Evolutionary conservation across 2,329 filamentous ascomycete species (phyloP), one percentile per base, ranked within the genome.

Genomic region (Pseudogymnoascus verrucosus): DNA sequence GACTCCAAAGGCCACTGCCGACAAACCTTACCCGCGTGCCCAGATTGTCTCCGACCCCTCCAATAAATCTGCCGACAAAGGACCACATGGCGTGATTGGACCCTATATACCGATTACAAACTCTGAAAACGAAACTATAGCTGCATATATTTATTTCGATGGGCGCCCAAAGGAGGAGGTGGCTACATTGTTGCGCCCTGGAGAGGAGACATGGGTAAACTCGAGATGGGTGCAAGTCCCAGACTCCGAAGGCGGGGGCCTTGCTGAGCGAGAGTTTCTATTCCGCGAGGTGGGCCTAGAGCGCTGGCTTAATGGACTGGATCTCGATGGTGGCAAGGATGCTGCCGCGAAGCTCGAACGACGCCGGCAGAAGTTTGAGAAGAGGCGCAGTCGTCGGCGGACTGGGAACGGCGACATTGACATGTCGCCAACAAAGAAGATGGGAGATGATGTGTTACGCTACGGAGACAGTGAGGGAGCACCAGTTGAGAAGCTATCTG

Each of bases 171-270:
- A 99, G 76, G 95, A 99, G 75, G 95, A 99, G 78, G 96, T 99
- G 2, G 95, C 95, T 62, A 99, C 95, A 11, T 80, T 99, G 64
- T 80, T 99, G 62, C 84, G 95, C 63, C 89, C 93, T 11, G 93
- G 95, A 23, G 95, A 98, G 74, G 95, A 99, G 78, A 99, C 95
- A 1, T 99, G 95, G 95, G 96, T 99, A 23, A 99, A 98, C 73
- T 97, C 92, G 63, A 84, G 95, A 70, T 99, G 95, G 95, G 95
- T 99, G 60, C 93, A 96, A 73, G 87, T 99, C 5, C 91, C 93
- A 2, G 88, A 93, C 28, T 86, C 89, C 23, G 93, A 98, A 76
- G 93, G 93, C 34, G 95, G 95, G 60, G 95, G 95, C 44, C 84
- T 99, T 54, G 95, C 95, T 31, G 95, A 99, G 79, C 87, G 95